Evolutionary conservation across 2,329 filamentous ascomycete species (phyloP), one percentile per base, ranked within the genome.

Genomic region (Lithohypha guttulata): DNA sequence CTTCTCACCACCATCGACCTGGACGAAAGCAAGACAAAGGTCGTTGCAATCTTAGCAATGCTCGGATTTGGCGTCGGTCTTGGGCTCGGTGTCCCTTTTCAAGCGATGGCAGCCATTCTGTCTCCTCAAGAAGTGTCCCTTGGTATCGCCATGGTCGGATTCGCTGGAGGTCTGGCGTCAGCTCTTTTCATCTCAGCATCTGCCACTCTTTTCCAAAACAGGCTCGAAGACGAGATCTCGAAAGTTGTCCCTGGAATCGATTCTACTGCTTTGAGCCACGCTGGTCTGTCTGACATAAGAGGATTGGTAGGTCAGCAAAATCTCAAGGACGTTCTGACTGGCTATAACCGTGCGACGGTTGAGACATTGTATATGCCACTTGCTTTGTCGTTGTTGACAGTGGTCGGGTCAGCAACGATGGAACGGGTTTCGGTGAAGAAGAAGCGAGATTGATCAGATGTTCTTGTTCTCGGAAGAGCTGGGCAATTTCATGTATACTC

Each of bases 131-230:
- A 56, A 23, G 48, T 55, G 1, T 42, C 45, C 9, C 17, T 47
- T 26, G 50, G 49, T 9, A 21, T 40, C 4, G 48, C 53, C 0
- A 48, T 59, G 7, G 53, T 61, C 13, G 44, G 58, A n/a, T 60
- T 62, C 27, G 55, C 27, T 6, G 25, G 18, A 3, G 39, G 42
- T 10, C 29, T 47, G 14, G 42, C 33, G 4, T 43, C 43, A 4
- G 33, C 41, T 8, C 17, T 43, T 3, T 48, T 34, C 29, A 45
- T 40, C 10, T 42, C 31, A 9, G 32, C 43, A 10, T 42, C 46
- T 20, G 41, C 46, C 5, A 42, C 43, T 11, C 41, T 48, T 9
- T 48, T 46, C 28, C 41, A 43, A 13, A 37, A 27, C n/a, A 27
- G 43, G 7, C 23, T 48, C 21, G 20, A 25, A 4, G 32, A 18